Base-by-base conservation (phyloP, 2,329 filamentous ascomycete species). In the Fusarium phyllophilum region DNA sequence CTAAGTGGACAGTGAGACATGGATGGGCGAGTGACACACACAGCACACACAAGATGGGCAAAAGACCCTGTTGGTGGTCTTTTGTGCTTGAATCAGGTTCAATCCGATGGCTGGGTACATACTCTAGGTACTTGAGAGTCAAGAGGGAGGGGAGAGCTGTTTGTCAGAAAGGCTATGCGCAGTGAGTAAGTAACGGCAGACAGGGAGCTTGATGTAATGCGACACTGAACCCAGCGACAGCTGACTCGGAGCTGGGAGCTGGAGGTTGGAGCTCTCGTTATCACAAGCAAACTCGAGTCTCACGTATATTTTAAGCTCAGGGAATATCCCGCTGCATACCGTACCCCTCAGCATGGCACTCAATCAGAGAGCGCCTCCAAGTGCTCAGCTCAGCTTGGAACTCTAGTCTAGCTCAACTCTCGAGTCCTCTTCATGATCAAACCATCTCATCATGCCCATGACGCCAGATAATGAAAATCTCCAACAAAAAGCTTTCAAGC, bases 1-100 rank as follows among this genome's bases (percentile, higher is more conserved):
- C 75, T 78, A 78, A 75, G 75, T 74, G 71, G 70, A 42, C 58
- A 74, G 74, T 76, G 72, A 77, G 75, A 77, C 75, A 76, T 75
- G 73, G 75, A 70, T 77, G 71, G 63, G 68, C 72, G 66, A 77
- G 67, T 73, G 73, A 70, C 68, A 73, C 72, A 72, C 67, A 62
- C 45, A 62, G 17, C 58, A 62, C 46, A 60, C 72, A 72, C 69
- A 70, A 56, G 66, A 74, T 62, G 70, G 63, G 56, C 45, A 48
- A 67, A 59, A 74, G 71, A 74, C 67, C 71, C 70, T 72, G 66
- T 48, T 57, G 51, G 54, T 54, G 49, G 49, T 54, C 45, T 38
- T 60, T 71, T 51, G 29, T 45, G 48, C 57, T 62, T 63, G 49
- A 52, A 29, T 68, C 44, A 36, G 48, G 55, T 67, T 61, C 24